Conservation (phyloP, 257 asterid genomes). For the Coffea canephora region DNA sequence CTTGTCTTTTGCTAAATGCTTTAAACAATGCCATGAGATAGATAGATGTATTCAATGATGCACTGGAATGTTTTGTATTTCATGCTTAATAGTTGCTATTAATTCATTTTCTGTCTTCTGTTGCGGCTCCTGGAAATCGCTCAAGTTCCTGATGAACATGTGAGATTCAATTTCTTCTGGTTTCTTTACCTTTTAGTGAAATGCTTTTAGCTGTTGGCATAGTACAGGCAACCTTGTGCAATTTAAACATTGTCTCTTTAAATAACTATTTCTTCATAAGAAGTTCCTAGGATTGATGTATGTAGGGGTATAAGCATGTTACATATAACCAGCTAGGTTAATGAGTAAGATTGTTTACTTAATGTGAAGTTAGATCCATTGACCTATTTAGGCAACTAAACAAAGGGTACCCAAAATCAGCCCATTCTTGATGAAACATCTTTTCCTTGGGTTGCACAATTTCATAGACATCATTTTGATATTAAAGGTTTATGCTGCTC, state of each 20-base stretch:
- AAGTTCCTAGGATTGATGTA: too few species aligned
- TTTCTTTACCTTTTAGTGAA: neutral
- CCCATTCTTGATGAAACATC: too few species aligned
- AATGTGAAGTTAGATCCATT: conserved; percentile 1
- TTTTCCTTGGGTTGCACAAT: too few species aligned
- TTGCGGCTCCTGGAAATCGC: conserved; percentile 97
- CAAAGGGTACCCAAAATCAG: neutral
- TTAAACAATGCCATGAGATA: neutral
- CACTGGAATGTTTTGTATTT: neutral
- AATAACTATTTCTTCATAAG: neutral
- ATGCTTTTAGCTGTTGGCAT: neutral
- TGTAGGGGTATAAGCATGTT: neutral
- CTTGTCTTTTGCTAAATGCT: neutral
- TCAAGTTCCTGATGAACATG: conserved; percentile 94
- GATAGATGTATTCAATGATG: neutral
- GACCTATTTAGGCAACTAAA: neutral
- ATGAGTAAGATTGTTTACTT: neutral
- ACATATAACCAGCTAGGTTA: neutral
- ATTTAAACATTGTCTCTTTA: neutral
- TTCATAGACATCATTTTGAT: too few species aligned
- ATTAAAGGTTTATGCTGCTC: neutral
- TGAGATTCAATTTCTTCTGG: conserved; percentile 39
- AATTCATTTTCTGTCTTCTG: conserved; percentile 24
- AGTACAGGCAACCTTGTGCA: neutral
- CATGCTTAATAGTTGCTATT: conserved; percentile 6